These are phyloP conservation scores for Candida ipomoeae DNA, from an alignment of 805 yeast genomes.

Conservation along the genomic window DNA sequence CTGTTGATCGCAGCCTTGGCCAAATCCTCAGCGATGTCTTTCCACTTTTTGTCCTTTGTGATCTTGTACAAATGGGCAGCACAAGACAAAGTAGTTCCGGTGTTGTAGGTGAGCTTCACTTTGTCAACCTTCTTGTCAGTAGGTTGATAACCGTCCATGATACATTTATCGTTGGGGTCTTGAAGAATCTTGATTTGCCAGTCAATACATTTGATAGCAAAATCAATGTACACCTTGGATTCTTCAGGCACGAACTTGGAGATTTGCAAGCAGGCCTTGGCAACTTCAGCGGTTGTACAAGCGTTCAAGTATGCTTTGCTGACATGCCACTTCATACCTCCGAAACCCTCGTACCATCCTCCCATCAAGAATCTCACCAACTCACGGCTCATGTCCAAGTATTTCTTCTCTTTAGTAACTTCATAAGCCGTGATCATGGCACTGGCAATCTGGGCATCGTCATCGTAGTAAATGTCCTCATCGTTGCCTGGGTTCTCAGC, in stretches of 20 bases:
- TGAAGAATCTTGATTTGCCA: constrained; percentile 52
- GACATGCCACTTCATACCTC: constrained; percentile 69
- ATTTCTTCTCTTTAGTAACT: constrained; percentile 53
- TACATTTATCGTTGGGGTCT: constrained; percentile 52
- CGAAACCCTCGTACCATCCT: constrained; percentile 54
- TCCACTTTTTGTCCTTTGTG: constrained; percentile 80
- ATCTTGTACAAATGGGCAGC: constrained; percentile 86
- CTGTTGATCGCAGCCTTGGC: constrained; percentile 60
- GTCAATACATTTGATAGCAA: constrained; percentile 56
- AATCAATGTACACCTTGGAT: constrained; percentile 44
- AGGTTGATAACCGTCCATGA: constrained; percentile 57
- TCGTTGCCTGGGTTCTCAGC: constrained; percentile 57
- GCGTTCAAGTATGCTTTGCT: constrained; percentile 56
- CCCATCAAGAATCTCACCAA: constrained; percentile 59
- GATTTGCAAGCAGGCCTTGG: constrained; percentile 55
- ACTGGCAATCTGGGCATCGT: constrained; percentile 70
- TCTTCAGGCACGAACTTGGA: constrained; percentile 51
- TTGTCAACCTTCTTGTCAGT: constrained; percentile 41
- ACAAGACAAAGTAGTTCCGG: constrained; percentile 61
- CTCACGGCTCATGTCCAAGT: constrained; percentile 53
- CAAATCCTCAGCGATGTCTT: constrained; percentile 54
- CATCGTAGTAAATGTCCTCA: constrained; percentile 66
- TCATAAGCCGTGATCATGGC: constrained; percentile 64
- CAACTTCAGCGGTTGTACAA: constrained; percentile 65
- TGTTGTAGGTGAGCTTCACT: constrained; percentile 63